A percentile compares a stretch with the other conserved stretches of the same genome.
These are phyloP conservation scores for Ceratobasidium sp. DNA, from an alignment of 1,284 basidiomycete species.

Conservation along the genomic window DNA sequence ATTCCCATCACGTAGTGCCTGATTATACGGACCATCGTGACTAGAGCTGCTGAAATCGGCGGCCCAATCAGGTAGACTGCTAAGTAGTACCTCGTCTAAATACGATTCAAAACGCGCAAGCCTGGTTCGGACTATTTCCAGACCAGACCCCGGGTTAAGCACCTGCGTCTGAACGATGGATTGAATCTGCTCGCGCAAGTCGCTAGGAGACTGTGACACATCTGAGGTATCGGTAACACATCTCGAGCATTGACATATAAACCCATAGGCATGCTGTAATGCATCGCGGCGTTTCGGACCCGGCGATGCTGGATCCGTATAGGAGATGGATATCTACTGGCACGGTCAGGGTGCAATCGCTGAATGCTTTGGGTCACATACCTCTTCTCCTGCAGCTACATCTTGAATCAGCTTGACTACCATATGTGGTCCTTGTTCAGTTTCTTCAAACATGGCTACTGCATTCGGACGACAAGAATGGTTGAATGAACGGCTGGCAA, in stretches of 20 bases:
- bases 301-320: conserved; percentile 72
- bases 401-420: conserved; percentile 65
- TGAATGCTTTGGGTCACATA: conserved; percentile 46
- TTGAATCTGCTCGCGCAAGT: conserved; percentile 26
- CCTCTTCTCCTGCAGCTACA: conserved; percentile 67
- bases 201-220: conserved; percentile 2
- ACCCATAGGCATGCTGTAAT: conserved; percentile 67
- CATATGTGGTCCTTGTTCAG: conserved; percentile 57
- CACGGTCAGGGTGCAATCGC: neutral
- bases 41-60: conserved; percentile 68
- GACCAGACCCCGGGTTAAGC: neutral
- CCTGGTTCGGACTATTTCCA: conserved; percentile 9
- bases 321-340: conserved; percentile 69
- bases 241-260: conserved; percentile 65
- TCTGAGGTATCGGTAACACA: conserved; percentile 49
- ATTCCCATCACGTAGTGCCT: conserved; percentile 61
- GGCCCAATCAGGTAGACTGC: conserved; percentile 60
- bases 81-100: conserved; percentile 6
- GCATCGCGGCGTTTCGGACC: conserved; percentile 63
- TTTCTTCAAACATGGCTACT: conserved; percentile 63
- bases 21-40: conserved; percentile 63
- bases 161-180: conserved; percentile 4
- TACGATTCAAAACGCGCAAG: neutral
- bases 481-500: conserved; percentile 75
- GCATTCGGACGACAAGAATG: conserved; percentile 79